phyloP scores from a whole-genome alignment of 2,329 filamentous ascomycete genomes.

The Pyrenochaeta sp. region DNA sequence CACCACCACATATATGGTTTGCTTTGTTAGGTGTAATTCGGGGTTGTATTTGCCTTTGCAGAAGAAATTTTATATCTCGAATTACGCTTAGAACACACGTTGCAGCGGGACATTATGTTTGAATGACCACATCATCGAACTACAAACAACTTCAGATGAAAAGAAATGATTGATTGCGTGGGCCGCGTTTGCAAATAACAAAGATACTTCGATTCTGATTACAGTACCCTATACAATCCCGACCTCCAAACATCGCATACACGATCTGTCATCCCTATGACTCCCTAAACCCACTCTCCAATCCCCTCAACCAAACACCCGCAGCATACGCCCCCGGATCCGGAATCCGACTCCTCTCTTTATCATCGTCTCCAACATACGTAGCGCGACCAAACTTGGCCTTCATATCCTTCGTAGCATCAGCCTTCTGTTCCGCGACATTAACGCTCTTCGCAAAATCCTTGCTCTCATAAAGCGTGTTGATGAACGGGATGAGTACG shows the following conservation, averaged over 20 bases:
- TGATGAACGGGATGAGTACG: slow-evolving; percentile 86
- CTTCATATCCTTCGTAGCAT: slow-evolving; percentile 87
- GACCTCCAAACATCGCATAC: too few species aligned
- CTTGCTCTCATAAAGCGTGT: slow-evolving; percentile 68
- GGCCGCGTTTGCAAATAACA: neutral
- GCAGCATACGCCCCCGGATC: slow-evolving; percentile 81
- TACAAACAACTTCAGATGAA: too few species aligned
- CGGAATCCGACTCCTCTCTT: slow-evolving; percentile 61
- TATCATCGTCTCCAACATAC: slow-evolving; percentile 74
- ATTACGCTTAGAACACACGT: too few species aligned
- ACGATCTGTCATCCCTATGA: neutral
- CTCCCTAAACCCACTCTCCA: slow-evolving; percentile 32
- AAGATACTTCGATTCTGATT: neutral
- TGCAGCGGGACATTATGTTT: too few species aligned
- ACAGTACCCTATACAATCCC: too few species aligned
- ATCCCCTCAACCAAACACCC: slow-evolving; percentile 79
- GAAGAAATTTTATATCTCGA: too few species aligned
- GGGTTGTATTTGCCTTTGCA: too few species aligned
- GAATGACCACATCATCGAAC: neutral
- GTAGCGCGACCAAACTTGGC: slow-evolving; percentile 84
- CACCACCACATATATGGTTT: too few species aligned
- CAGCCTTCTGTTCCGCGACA: slow-evolving; percentile 77
- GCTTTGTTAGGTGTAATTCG: too few species aligned
- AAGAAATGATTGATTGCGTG: too few species aligned
- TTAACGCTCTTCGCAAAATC: slow-evolving; percentile 75